Percentiles rank a stretch among this genome's conserved stretches.
Evolutionary conservation across 1,139 yeast genomes (phyloP).

Genomic region (Diutina rugosa): DNA sequence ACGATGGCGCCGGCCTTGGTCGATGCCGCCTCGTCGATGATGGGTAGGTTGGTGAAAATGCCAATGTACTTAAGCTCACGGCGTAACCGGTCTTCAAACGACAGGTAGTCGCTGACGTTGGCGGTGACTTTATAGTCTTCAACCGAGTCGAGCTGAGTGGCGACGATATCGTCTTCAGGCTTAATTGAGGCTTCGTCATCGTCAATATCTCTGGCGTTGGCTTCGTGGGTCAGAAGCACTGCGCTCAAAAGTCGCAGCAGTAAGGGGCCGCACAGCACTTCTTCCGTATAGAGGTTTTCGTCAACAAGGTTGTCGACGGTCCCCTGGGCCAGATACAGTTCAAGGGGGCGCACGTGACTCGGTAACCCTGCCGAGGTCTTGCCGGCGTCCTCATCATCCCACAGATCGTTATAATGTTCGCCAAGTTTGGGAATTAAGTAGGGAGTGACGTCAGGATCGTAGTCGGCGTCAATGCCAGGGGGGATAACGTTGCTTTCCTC

Average conservation of each 20-base stretch:
- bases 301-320: constrained; percentile 48
- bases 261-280: constrained; percentile 83
- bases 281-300: constrained; percentile 54
- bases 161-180: constrained; percentile 14
- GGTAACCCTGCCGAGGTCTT: constrained; percentile 25
- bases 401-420: constrained; percentile 61
- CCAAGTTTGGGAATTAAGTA: constrained; percentile 78
- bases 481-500: constrained; percentile 48
- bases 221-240: constrained; percentile 43
- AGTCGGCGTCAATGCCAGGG: constrained; percentile 35
- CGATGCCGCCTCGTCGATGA: constrained; percentile 15
- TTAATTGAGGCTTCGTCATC: constrained; percentile 6
- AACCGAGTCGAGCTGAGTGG: constrained; percentile 22
- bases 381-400: constrained; percentile 73
- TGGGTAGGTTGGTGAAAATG: constrained; percentile 56
- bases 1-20: constrained; percentile 17
- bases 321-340: constrained; percentile 48
- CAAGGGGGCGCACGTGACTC: constrained; percentile 24
- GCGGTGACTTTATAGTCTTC: constrained; percentile 23
- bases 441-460: constrained; percentile 58
- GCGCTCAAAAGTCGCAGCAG: constrained; percentile 81
- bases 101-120: constrained; percentile 47
- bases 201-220: constrained; percentile 9
- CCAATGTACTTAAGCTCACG: constrained; percentile 87
- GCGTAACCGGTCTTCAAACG: constrained; percentile 78